Evolutionary conservation across 345 rosid species (phyloP), one percentile per base, ranked within the genome.

Genomic region (Salix dunnii): DNA sequence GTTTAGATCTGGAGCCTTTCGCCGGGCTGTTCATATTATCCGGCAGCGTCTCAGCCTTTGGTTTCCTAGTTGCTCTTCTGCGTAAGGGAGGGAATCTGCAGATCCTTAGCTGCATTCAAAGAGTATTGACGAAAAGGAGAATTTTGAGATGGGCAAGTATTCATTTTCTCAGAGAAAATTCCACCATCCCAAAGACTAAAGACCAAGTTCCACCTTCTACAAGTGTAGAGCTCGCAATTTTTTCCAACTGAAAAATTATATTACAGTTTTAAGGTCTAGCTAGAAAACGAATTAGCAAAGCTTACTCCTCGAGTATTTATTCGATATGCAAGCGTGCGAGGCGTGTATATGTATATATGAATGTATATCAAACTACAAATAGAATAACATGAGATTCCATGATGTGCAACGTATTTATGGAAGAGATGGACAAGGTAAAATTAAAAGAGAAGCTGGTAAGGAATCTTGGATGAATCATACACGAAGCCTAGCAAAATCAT

Each of bases 1-100:
- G 72, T 36, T 67, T 80, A 68, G 79, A 63, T 51, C 81, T 68
- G 7, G 49, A 25, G 61, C 75, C 76, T 21, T 74, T 83, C 48
- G 12, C 51, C 1, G 78, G 80, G 33, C 40, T 79, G 2, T 76
- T 83, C 30, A 53, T 74, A 4, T 13, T 83, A 33, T 65, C 85
- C 1, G 85, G 83, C 28, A 55, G 76, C 27, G 0, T 74, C 53
- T 74, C 84, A 1, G 61, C 58, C 31, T 10, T 70, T 9, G 81
- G 76, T 12, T 67, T 78, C 17, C 42, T 70, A 11, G 70, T 66
- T 46, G 68, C 71, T 30, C 25, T 76, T 58, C 7, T 28, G 25
- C 71, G 68, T 21, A 21, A n/a, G 3, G 27, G 43, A 36, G 30
- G 40, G 49, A 43, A 61, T 18, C 28, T 61, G 48, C 67, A 60